These are phyloP conservation scores for Sclerospora graminicola DNA, from an alignment of 352 stramenopile genomes.

Conservation along the genomic window DNA sequence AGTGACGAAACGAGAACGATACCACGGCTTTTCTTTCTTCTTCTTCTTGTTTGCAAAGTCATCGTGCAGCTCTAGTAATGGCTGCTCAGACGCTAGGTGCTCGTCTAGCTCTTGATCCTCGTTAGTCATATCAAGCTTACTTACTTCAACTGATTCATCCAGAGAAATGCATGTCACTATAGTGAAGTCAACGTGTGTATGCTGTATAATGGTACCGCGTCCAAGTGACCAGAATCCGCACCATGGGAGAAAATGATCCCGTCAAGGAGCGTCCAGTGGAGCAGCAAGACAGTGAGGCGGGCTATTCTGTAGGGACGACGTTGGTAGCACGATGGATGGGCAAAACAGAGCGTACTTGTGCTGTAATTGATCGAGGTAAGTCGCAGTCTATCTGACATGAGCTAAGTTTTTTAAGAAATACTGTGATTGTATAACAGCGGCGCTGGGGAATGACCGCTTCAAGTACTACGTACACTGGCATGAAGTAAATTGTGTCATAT, in stretches of 20 bases:
- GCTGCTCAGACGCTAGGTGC: conserved; percentile 14
- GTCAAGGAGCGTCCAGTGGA: conserved; percentile 10
- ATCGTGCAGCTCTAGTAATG: conserved; percentile 21
- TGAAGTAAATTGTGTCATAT: conserved; percentile 27
- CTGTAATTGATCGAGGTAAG: conserved; percentile 71
- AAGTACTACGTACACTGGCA: conserved; percentile 85
- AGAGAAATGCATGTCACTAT: conserved; percentile 1
- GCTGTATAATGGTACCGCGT: no score
- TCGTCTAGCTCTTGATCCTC: conserved; percentile 20
- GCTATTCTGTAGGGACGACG: conserved; percentile 47
- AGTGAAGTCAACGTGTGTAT: no score
- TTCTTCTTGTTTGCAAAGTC: neutral
- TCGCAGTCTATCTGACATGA: neutral
- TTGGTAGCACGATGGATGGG: conserved; percentile 69
- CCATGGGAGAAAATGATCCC: neutral
- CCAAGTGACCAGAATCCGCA: neutral
- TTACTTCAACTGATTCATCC: conserved; percentile 11
- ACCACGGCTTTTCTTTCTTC: conserved; percentile 11
- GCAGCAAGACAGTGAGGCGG: conserved; percentile 7
- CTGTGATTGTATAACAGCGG: conserved; percentile 16
- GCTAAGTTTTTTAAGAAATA: no score
- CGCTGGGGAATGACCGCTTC: conserved; percentile 47
- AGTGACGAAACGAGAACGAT: conserved; percentile 9
- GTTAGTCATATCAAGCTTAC: conserved; percentile 3
- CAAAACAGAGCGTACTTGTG: conserved; percentile 65